Evolutionary conservation across 2,329 filamentous ascomycete genomes (phyloP), one percentile per base, ranked within the genome.

Genomic region (Colletotrichum spinosum): DNA sequence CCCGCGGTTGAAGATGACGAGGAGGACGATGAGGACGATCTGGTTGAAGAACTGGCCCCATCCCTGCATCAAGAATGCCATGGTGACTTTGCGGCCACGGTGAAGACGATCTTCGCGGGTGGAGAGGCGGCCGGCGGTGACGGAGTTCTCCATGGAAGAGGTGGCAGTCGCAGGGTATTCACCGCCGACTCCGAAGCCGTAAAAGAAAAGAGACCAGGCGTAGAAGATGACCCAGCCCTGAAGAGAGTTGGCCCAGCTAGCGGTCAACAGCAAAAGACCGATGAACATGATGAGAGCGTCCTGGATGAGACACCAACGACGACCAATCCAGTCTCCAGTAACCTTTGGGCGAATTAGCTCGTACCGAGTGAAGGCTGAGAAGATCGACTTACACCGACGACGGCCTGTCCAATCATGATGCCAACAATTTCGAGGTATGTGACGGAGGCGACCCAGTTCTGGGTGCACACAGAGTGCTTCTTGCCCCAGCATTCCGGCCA

Each of bases 161-260:
- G 95, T 97, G 15, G 95, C 95, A 39, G 95, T 98, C 86, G 97
- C 97, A 68, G 95, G 95, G 76, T 98, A 97, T 80, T 97, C 94
- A 71, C 94, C 94, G 72, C 93, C 93, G 60, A 90, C 88, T 69
- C 87, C 88, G 55, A 88, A 80, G 60, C 81, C 46, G 74, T 82
- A 82, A 83, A 98, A 92, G 84, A 97, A 97, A 42, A 98, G 86
- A 44, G 93, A 93, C 92, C 92, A 97, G 67, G 91, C 92, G 77
- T 98, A 98, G 85, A 94, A 97, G 74, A 97, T 97, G 63, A 98
- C 92, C 95, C 95, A 98, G 72, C 94, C 94, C 74, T 98, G 90
- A 55, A 97, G 85, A 41, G 88, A 93, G 38, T 91, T 80, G 68
- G 94, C 95, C 95, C 95, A 98, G 33, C 92, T 91, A 66, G 93